These are phyloP conservation scores for Ustilago shanxiensis DNA, from an alignment of 1,284 basidiomycete species.

Conservation along the genomic window DNA sequence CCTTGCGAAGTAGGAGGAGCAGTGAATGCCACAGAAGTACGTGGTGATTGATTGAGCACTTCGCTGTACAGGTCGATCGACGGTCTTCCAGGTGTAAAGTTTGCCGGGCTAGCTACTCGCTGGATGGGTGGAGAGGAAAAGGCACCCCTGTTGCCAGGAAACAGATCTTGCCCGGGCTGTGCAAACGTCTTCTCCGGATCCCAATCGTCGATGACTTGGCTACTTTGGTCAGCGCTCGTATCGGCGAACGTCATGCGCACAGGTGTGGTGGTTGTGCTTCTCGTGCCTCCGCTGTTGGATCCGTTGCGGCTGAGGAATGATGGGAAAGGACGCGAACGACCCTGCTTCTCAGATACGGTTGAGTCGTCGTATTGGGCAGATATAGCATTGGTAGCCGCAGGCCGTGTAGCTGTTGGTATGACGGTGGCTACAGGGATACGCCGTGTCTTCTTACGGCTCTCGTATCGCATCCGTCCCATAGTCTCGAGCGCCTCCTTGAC, in stretches of 20 bases:
- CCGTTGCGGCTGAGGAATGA: constrained; percentile 37
- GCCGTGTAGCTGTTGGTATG: constrained; percentile 18
- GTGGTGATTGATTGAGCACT: constrained; percentile 26
- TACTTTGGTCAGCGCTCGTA: constrained; percentile 6
- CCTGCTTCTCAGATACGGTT: constrained; percentile 13
- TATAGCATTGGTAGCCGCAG: background rate
- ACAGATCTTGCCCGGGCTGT: constrained; percentile 42
- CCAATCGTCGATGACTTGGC: constrained; percentile 38
- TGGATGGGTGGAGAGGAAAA: constrained; percentile 32
- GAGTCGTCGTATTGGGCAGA: constrained; percentile 14
- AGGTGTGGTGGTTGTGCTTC: constrained; percentile 26
- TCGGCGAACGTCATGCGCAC: constrained; percentile 25
- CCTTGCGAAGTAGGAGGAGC: background rate
- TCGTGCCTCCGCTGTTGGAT: constrained; percentile 11
- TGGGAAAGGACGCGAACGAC: constrained; percentile 20
- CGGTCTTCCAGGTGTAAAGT: constrained; percentile 13
- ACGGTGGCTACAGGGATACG: constrained; percentile 21
- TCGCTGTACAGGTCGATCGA: constrained; percentile 44
- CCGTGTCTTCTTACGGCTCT: constrained; percentile 38
- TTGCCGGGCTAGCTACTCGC: constrained; percentile 19
- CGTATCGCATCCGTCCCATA: constrained; percentile 47
- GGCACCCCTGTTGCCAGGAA: constrained; percentile 20
- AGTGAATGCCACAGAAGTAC: background rate
- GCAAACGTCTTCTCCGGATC: constrained; percentile 51
- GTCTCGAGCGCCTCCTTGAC: constrained; percentile 58